These are phyloP conservation scores for Singerocomus inundabilis DNA, from an alignment of 1,284 basidiomycete genomes.

Conservation along the genomic window DNA sequence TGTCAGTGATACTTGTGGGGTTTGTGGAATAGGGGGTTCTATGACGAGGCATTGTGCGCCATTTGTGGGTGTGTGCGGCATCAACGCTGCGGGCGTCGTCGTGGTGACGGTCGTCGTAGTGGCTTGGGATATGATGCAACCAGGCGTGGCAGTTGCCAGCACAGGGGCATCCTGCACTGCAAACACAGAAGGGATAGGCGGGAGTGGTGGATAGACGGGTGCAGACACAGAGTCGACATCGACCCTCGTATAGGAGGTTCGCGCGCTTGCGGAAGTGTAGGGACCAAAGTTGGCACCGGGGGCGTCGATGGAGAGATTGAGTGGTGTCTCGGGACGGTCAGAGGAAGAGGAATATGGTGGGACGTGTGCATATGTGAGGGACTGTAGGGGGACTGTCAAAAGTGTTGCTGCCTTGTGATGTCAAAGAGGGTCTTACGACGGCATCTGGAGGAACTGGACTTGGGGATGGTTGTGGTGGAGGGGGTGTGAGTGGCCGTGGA, in stretches of 20 bases:
- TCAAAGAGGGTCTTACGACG: conserved; percentile 30
- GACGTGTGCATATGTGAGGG: conserved; percentile 5
- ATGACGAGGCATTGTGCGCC: conserved; percentile 2
- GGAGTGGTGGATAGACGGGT: conserved; percentile 23
- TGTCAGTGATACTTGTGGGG: conserved; percentile 65
- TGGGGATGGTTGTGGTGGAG: background rate
- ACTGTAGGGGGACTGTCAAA: conserved; percentile 6
- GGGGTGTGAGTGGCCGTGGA: background rate
- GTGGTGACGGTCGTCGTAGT: background rate
- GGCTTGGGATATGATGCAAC: background rate
- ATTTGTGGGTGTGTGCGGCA: background rate
- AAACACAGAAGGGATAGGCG: conserved; percentile 12
- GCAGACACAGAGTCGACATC: conserved; percentile 26
- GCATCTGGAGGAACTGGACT: conserved; percentile 27
- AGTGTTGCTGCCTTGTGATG: conserved; percentile 27
- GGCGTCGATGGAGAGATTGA: conserved; percentile 2
- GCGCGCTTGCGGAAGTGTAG: conserved; percentile 32
- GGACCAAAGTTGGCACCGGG: conserved; percentile 10
- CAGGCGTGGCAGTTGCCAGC: background rate
- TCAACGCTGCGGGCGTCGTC: background rate
- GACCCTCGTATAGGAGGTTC: conserved; percentile 33
- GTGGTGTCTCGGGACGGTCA: conserved; percentile 22
- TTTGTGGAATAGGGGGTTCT: conserved; percentile 44
- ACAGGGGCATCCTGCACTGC: background rate
- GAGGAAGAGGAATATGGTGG: background rate